Base-by-base conservation (phyloP, 2,329 filamentous ascomycete genomes). In the Sarocladium strictum region DNA sequence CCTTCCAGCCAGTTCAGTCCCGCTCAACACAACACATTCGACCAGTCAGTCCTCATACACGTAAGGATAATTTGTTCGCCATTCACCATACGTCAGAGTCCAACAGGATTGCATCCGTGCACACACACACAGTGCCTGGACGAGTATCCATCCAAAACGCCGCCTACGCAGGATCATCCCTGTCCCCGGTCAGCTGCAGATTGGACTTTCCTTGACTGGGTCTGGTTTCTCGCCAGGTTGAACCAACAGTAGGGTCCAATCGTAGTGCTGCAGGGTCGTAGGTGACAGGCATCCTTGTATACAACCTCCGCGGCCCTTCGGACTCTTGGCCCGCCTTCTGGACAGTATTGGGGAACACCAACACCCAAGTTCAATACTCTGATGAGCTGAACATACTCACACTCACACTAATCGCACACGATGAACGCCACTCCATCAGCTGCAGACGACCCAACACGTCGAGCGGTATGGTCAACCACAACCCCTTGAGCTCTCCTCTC, bases 381-480 rank as follows among this genome's bases (percentile, higher is more conserved):
- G 5, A 38, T 15, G 15, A 38, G 12, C 35, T 19, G 35, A 9
- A 5, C n/a, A 15, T 17, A 40, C 37, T 6, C 10, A 12, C 37
- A 40, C 11, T 27, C 12, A 51, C 47, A 35, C 17, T n/a, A 32
- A n/a, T 15, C 7, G 15, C 43, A 10, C 43, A n/a, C 14, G 4
- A 51, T 51, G 47, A 51, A 29, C 21, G 4, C 27, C 19, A 5
- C 47, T 47, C 12, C 51, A 43, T 32, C 51, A 32, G 40, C 15
- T 24, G 21, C 26, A 27, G 50, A 53, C 15, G 50, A 53, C 23
- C 50, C 50, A 38, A 27, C 32, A 24, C 50, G 50, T 9, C 50
- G 50, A 38, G 50, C 50, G 32, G 50, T 53, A 53, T 38, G 50
- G 4, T 19, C 23, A 11, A 3, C 29, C 43, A 27, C 3, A 10